Evolutionary conservation across 179 eudicot species (phyloP), one percentile per base, ranked within the genome.

Genomic region (Silene vulgaris): DNA sequence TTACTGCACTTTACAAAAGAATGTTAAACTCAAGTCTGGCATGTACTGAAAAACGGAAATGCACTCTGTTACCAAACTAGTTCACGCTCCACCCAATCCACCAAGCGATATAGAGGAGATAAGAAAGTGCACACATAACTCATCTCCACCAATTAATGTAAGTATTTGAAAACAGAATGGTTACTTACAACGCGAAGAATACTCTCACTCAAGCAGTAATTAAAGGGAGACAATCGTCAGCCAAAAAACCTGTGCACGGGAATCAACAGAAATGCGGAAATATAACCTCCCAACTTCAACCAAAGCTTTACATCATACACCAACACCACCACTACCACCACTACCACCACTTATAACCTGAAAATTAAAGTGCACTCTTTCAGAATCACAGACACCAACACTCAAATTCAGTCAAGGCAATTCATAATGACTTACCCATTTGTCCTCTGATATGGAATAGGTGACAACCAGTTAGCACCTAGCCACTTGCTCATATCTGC

Each of bases 341-440:
- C 57, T 26, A 16, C 69, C 65, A 30, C 37, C 37, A 21, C 57
- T 26, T 9, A 52, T 6, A 17, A 71, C 52, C 80, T 77, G 80
- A 75, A 63, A 71, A 29, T 20, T 9, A 16, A 30, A 63, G 54
- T 2, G 54, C 57, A 50, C 45, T 11, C 29, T 14, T 43, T 77
- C 70, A 77, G 80, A 69, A 57, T 40, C 71, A 23, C 48, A 8
- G 26, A 65, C 21, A 11, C 14, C 9, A 65, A 4, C 69, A 4
- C 69, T 65, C 69, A 65, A 3, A 65, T 14, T 65, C 7, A 12
- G 69, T 13, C 8, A 16, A 65, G 19, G 2, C 7, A 62, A 11
- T 11, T 62, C 29, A 62, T 59, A n/a, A 17, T 19, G 8, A 62
- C 29, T 69, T 1, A 11, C 60, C 14, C 21, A 67, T 5, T 67